A percentile compares a stretch with the other conserved stretches of the same genome.
Evolutionary conservation across 2,329 filamentous ascomycete species (phyloP).

Genomic region (Colletotrichum scovillei): DNA sequence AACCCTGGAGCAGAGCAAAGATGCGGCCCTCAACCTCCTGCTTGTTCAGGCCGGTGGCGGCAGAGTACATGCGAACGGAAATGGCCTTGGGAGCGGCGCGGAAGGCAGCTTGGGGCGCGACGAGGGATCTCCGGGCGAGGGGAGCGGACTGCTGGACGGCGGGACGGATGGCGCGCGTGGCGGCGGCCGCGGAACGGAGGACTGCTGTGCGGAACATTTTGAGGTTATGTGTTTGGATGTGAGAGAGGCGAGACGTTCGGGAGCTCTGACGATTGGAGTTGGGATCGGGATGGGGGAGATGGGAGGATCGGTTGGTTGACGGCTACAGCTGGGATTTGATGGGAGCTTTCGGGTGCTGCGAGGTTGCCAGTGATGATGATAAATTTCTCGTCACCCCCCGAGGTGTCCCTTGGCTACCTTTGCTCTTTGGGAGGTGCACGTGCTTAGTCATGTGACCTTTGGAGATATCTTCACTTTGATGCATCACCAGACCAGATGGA

Average conservation of each 20-base stretch:
- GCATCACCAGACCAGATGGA: neutral
- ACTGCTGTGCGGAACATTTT: constrained; percentile 92
- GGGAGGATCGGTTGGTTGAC: constrained; percentile 10
- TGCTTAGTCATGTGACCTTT: constrained; percentile 23
- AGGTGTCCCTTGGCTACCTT: constrained; percentile 20
- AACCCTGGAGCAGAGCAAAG: constrained; percentile 91
- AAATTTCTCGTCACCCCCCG: constrained; percentile 38
- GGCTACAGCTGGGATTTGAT: constrained; percentile 18
- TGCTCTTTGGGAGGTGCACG: constrained; percentile 22
- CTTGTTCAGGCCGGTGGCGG: constrained; percentile 80
- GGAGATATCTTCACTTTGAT: fast-evolving
- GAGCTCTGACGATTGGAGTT: constrained; percentile 7
- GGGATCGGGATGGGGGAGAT: constrained; percentile 10
- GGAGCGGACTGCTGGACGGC: constrained; percentile 67
- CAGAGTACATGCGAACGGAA: constrained; percentile 84
- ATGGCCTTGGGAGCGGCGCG: constrained; percentile 72
- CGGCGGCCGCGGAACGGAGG: constrained; percentile 78
- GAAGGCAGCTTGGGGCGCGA: constrained; percentile 68
- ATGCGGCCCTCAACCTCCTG: constrained; percentile 92
- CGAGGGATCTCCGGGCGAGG: constrained; percentile 60
- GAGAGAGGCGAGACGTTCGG: constrained; percentile 6
- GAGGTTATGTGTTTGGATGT: constrained; percentile 39
- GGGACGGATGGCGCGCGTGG: constrained; percentile 61
- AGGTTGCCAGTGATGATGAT: constrained; percentile 37
- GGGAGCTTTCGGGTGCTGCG: constrained; percentile 16